Evolutionary conservation across 2,329 filamentous ascomycete genomes (phyloP).

Genomic region (Fonsecaea monophora): DNA sequence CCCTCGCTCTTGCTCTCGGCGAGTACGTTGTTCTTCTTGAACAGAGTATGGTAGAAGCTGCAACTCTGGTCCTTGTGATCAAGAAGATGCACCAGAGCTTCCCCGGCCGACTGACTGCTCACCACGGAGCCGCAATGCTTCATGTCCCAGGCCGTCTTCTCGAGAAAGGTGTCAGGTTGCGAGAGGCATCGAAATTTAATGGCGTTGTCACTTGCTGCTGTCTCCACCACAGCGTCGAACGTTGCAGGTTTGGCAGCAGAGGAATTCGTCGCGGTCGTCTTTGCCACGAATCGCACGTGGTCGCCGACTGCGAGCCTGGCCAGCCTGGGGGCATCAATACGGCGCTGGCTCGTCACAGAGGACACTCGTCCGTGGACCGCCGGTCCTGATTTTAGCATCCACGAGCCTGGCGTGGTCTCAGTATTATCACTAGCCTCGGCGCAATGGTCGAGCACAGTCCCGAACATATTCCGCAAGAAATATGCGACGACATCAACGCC

Average conservation of each 20-base stretch:
- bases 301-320: slow-evolving; percentile 33
- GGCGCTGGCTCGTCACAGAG: slow-evolving; percentile 13
- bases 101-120: slow-evolving; percentile 50
- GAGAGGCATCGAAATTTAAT: slow-evolving; percentile 50
- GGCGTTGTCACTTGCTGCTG: slow-evolving; percentile 42
- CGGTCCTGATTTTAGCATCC: slow-evolving; percentile 2
- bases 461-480: slow-evolving; percentile 15
- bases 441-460: slow-evolving; percentile 11
- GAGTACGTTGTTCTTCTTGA: slow-evolving; percentile 12
- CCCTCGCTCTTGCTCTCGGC: neutral
- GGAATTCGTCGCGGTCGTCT: slow-evolving; percentile 45
- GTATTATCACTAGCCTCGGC: slow-evolving; percentile 4
- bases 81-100: slow-evolving; percentile 47
- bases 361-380: slow-evolving; percentile 3
- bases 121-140: slow-evolving; percentile 52
- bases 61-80: slow-evolving; percentile 45
- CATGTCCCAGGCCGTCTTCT: slow-evolving; percentile 49
- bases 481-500: neutral
- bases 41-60: slow-evolving; percentile 41
- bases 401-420: neutral
- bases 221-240: slow-evolving; percentile 50
- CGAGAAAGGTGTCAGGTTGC: slow-evolving; percentile 47
- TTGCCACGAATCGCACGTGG: slow-evolving; percentile 49
- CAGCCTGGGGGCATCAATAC: slow-evolving; percentile 36
- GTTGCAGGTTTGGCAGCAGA: slow-evolving; percentile 42